Evolutionary conservation across 2,329 filamentous ascomycete species (phyloP).

Genomic region (Phialocephala subalpina): DNA sequence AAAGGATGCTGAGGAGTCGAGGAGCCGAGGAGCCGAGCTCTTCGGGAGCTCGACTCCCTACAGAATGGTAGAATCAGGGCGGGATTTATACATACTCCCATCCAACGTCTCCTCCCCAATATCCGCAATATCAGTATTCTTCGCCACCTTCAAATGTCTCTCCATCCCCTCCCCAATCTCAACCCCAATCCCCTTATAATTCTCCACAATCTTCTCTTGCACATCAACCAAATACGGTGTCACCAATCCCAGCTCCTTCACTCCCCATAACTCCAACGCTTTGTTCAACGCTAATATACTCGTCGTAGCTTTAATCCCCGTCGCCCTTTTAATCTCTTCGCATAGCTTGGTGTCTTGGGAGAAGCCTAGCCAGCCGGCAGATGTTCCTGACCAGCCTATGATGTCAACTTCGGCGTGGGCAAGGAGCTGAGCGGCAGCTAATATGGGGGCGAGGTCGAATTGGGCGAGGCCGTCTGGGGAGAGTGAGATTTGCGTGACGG

Average conservation of each 20-base stretch:
- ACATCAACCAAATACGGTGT: conserved; percentile 53
- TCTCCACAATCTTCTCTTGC: conserved; percentile 47
- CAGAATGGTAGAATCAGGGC: no score
- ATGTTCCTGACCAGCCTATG: conserved; percentile 50
- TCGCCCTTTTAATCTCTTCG: conserved; percentile 46
- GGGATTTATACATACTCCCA: conserved; percentile 1
- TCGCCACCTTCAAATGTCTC: conserved; percentile 45
- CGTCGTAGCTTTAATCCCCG: conserved; percentile 50
- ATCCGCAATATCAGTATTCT: conserved; percentile 49
- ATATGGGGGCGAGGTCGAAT: conserved; percentile 43
- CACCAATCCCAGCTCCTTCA: conserved; percentile 47
- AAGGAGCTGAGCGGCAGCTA: conserved; percentile 46
- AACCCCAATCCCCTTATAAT: conserved; percentile 46
- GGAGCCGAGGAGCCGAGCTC: no score
- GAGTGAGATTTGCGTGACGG: conserved; percentile 49
- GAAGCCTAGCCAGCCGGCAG: conserved; percentile 50
- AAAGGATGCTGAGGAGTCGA: no score
- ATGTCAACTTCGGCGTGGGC: conserved; percentile 49
- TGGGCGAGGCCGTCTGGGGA: conserved; percentile 44
- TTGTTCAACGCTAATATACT: conserved; percentile 51
- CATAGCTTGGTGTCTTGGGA: conserved; percentile 50
- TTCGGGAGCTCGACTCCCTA: no score
- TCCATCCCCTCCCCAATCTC: conserved; percentile 44
- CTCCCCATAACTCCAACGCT: conserved; percentile 40
- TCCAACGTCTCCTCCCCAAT: conserved; percentile 46